Percentiles rank a stretch among this genome's conserved stretches.
phyloP scores from a whole-genome alignment of 176 grass and related monocot species.

The Bonia amplexicaulis region DNA sequence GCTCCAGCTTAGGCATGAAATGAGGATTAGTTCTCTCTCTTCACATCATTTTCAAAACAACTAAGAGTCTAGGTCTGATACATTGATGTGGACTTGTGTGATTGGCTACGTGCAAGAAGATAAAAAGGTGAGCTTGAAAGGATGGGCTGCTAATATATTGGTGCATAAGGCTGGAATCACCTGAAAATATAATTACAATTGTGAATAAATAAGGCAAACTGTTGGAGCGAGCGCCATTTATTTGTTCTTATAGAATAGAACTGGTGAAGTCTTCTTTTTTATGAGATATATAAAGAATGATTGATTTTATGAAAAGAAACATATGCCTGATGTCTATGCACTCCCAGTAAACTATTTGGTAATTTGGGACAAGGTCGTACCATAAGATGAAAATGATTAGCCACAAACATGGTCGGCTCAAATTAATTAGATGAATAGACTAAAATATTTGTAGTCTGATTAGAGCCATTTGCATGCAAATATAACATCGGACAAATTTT shows the following conservation, averaged over 20 bases:
- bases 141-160: not conserved
- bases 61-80: not conserved
- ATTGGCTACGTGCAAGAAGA: not conserved
- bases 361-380: not conserved
- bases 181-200: not conserved
- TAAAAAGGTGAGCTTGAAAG: not conserved
- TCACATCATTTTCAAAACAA: conserved; percentile 11
- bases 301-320: not conserved
- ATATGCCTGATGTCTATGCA: not conserved
- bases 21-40: not conserved
- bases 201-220: not conserved
- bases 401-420: not conserved
- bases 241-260: not conserved
- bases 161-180: not conserved
- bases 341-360: not conserved
- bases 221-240: not conserved
- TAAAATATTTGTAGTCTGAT: not conserved
- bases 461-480: not conserved
- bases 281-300: not conserved
- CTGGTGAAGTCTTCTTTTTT: not conserved
- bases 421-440: not conserved
- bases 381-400: not conserved
- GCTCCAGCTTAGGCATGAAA: not conserved
- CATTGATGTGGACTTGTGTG: not conserved
- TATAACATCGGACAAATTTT: not conserved